phyloP scores from a whole-genome alignment of 768 basidiomycete species.

The Rhizopogon rudus region DNA sequence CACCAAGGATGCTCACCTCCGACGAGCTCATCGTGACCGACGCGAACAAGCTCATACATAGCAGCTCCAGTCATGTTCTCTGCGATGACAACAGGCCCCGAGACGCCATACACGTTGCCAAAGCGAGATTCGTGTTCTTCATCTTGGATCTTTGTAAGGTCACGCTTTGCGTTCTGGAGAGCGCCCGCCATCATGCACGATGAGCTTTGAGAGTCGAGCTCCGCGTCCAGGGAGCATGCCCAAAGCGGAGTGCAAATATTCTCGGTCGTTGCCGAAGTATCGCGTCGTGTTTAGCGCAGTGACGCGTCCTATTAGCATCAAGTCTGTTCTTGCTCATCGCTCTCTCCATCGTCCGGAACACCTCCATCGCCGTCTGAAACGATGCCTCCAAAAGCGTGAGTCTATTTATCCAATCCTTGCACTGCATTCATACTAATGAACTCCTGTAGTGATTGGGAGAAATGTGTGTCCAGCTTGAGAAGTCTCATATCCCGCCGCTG shows the following conservation, averaged over 20 bases:
- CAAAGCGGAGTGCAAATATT: conserved; percentile 24
- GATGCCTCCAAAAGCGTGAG: conserved; percentile 97
- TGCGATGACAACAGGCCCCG: conserved; percentile 97
- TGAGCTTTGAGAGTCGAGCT: conserved; percentile 1
- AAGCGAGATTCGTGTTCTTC: conserved; percentile 86
- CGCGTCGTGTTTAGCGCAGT: conserved; percentile 15
- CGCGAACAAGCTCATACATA: conserved; percentile 97
- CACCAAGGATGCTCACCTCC: conserved; percentile 57
- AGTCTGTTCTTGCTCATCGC: conserved; percentile 13
- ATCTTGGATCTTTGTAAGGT: conserved; percentile 84
- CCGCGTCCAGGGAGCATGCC: conserved; percentile 7
- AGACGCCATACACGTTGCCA: conserved; percentile 91
- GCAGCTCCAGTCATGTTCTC: conserved; percentile 93
- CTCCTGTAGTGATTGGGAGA: conserved; percentile 90
- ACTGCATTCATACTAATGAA: conserved; percentile 6
- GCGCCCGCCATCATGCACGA: conserved; percentile 77
- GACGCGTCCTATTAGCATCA: conserved; percentile 32
- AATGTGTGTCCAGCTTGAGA: conserved; percentile 54
- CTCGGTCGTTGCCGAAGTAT: conserved; percentile 21
- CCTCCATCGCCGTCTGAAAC: conserved; percentile 14
- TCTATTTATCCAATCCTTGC: conserved; percentile 10
- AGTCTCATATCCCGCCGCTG: not conserved
- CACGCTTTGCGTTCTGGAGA: conserved; percentile 82
- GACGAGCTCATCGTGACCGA: conserved; percentile 97
- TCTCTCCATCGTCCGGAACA: conserved; percentile 17